Percentiles rank a stretch among this genome's conserved stretches.
Conservation (phyloP, 768 basidiomycete species). For the Rhodotorula babjevae region DNA sequence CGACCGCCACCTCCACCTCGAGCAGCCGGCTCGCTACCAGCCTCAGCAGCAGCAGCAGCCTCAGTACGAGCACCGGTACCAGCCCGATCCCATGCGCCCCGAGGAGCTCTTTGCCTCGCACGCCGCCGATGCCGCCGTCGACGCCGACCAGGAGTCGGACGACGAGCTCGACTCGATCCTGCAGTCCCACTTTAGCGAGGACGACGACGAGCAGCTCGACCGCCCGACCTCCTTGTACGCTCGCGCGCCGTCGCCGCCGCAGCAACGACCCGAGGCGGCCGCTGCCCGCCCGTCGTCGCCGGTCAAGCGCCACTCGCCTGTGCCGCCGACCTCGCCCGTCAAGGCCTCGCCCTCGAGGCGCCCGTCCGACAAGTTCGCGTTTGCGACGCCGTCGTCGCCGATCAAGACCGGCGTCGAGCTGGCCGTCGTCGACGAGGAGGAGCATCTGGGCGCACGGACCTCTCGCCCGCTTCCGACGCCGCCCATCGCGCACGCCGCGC, state of each 20-base stretch:
- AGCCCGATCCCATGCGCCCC: background rate
- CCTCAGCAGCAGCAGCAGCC: too few relatives aligned
- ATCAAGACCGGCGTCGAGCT: conserved; percentile 29
- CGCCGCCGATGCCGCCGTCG: background rate
- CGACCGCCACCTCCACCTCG: background rate
- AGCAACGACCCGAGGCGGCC: background rate
- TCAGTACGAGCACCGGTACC: background rate
- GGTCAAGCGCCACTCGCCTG: background rate
- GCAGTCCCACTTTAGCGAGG: conserved; percentile 36
- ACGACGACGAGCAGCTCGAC: conserved; percentile 23
- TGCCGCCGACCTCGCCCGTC: conserved; percentile 11
- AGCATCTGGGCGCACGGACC: background rate
- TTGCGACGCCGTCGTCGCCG: conserved; percentile 36
- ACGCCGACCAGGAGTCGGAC: conserved; percentile 36
- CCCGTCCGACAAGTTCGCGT: conserved; percentile 28
- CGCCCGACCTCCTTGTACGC: background rate
- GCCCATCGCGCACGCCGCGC: background rate
- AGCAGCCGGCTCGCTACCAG: background rate
- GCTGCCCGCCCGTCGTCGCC: background rate
- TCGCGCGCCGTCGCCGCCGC: too few relatives aligned
- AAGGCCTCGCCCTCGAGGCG: conserved; percentile 14
- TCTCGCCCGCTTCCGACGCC: conserved; percentile 25
- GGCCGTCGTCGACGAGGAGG: background rate
- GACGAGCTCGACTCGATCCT: conserved; percentile 41
- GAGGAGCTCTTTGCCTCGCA: conserved; percentile 1